Evolutionary conservation across 1,284 basidiomycete genomes (phyloP), one percentile per base, ranked within the genome.

Genomic region (Sutorius eximius): DNA sequence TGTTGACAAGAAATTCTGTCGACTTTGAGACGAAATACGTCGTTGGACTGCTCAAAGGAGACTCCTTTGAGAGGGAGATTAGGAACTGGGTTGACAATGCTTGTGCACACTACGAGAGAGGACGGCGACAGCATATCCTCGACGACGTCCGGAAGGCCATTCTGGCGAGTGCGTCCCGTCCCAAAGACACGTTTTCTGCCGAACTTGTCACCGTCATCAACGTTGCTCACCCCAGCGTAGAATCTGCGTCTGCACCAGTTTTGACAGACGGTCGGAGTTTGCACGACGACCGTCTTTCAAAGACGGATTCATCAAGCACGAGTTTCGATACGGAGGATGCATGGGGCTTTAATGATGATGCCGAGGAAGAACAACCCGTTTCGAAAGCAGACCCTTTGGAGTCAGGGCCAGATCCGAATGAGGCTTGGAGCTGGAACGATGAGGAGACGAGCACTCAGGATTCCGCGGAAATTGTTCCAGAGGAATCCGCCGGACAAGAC

Each of bases 391-490:
- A 30, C 22, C 53, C 51, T 11, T 48, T 44, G 42, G 56, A 62
- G 27, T 56, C 64, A 34, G 68, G 67, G 20, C 62, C 64, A 13
- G 67, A 83, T 58, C 67, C 78, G 13, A 74, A 69, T 20, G 81
- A 85, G 61, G 80, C 83, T 2, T 89, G 87, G 87, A 87, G 84
- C 1, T 86, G 80, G 84, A 80, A 85, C 30, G 81, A 83, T 27
- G 68, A 67, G 42, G 40, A 51, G n/a, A 32, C 36, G 16, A 45
- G 32, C 10, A 41, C 33, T 22, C 48, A 48, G 20, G 45, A 27
- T 47, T 49, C 74, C 70, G 15, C 72, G 66, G 66, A 68, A 18
- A 42, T 57, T 5, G 52, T 59, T 0, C 55, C 61, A 15, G 49
- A 49, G 11, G 51, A 48, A 16, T 58, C 67, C 15, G 52, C 61